Percentiles rank a stretch among this genome's conserved stretches.
These are phyloP conservation scores for Copromyces sp. DNA, from an alignment of 495 filamentous ascomycete species.

Conservation along the genomic window DNA sequence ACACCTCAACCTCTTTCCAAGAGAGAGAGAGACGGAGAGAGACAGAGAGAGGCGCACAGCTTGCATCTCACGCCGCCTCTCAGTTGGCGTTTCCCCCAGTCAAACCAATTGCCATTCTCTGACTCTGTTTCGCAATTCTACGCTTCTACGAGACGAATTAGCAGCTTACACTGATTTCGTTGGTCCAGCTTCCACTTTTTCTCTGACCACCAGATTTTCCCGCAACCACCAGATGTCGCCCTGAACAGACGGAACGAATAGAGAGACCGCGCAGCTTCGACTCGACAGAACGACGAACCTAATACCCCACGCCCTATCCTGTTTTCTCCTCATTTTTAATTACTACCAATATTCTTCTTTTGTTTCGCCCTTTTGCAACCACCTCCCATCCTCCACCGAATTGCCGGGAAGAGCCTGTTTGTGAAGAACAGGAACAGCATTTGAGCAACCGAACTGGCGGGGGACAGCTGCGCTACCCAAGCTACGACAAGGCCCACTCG, in stretches of 20 bases:
- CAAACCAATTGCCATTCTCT: neutral
- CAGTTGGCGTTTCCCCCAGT: constrained; percentile 1
- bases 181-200: neutral
- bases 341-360: constrained; percentile 2
- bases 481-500: constrained; percentile 7
- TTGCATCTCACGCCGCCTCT: constrained; percentile 11
- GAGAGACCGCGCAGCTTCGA: constrained; percentile 3
- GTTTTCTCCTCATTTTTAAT: constrained; percentile 1
- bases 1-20: neutral
- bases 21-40: neutral
- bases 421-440: constrained; percentile 12
- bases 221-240: constrained; percentile 20
- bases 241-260: constrained; percentile 11
- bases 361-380: constrained; percentile 3
- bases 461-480: constrained; percentile 14
- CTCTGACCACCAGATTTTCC: constrained; percentile 14
- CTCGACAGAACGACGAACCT: neutral
- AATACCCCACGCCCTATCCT: neutral
- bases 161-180: constrained; percentile 14
- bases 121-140: neutral
- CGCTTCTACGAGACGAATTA: constrained; percentile 14
- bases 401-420: constrained; percentile 10
- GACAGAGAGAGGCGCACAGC: neutral
- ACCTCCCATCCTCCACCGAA: constrained; percentile 1
- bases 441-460: constrained; percentile 16